Percentiles rank a stretch among this genome's conserved stretches.
phyloP scores from a whole-genome alignment of 2,329 filamentous ascomycete genomes.

The Lecanicillium sp. region DNA sequence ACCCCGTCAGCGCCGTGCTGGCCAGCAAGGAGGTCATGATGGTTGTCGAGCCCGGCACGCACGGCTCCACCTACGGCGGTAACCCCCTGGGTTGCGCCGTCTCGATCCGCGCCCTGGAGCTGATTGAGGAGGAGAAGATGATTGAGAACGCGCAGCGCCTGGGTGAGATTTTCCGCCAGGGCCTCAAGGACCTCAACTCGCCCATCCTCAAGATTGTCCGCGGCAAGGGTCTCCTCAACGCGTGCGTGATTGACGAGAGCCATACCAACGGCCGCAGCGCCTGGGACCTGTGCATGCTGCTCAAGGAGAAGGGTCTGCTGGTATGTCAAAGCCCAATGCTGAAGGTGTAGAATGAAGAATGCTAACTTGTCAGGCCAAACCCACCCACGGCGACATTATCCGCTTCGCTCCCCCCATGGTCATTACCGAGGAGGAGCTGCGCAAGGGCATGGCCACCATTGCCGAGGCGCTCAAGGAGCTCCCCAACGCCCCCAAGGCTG shows the following conservation, averaged over 20 bases:
- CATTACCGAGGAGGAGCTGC: constrained; percentile 83
- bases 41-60: constrained; percentile 90
- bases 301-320: constrained; percentile 92
- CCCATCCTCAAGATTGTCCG: constrained; percentile 78
- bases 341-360: not conserved
- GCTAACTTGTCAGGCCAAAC: constrained; percentile 68
- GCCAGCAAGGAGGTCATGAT: constrained; percentile 89
- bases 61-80: constrained; percentile 96
- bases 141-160: constrained; percentile 75
- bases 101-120: constrained; percentile 88
- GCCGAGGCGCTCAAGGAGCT: constrained; percentile 75
- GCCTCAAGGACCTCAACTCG: constrained; percentile 66
- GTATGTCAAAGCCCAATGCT: constrained; percentile 47
- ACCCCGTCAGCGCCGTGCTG: constrained; percentile 93
- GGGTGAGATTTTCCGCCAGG: constrained; percentile 76
- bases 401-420: constrained; percentile 94
- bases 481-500: constrained; percentile 47
- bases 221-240: constrained; percentile 91
- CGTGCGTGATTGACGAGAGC: constrained; percentile 89
- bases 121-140: constrained; percentile 87
- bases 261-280: constrained; percentile 80
- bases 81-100: constrained; percentile 95
- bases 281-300: constrained; percentile 92
- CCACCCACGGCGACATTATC: constrained; percentile 97
- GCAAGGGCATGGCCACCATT: constrained; percentile 72